These are phyloP conservation scores for Eucalyptus pumila DNA, from an alignment of 345 rosid species.

Conservation along the genomic window DNA sequence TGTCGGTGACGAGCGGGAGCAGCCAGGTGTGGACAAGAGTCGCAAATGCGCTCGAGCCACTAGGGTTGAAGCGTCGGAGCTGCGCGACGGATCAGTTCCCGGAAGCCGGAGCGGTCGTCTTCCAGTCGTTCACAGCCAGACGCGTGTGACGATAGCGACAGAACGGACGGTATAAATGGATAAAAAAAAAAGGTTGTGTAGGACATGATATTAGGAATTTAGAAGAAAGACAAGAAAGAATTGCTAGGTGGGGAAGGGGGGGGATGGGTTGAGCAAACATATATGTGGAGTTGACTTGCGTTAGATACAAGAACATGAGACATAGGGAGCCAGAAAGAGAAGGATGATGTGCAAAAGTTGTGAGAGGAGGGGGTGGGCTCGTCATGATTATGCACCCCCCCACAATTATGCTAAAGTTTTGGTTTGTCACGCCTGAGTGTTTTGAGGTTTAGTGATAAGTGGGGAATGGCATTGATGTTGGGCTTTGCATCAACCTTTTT, in stretches of 20 bases:
- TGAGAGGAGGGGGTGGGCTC: constrained; percentile 9
- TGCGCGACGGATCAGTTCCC: constrained; percentile 61
- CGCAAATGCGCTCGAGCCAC: constrained; percentile 45
- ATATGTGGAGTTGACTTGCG: constrained; percentile 3
- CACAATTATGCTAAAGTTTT: constrained; percentile 37
- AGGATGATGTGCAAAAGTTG: constrained; percentile 20
- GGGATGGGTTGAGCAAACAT: neutral
- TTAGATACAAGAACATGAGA: neutral
- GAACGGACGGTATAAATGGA: neutral
- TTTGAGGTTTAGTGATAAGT: constrained; percentile 4
- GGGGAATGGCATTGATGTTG: neutral
- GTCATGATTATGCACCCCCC: constrained; percentile 92
- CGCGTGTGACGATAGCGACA: constrained; percentile 14
- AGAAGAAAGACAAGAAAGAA: neutral
- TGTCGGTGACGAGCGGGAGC: constrained; percentile 51
- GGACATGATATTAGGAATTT: neutral
- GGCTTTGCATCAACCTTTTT: neutral
- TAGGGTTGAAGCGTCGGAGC: constrained; percentile 75
- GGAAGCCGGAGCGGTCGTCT: constrained; percentile 50
- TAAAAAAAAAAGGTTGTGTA: neutral
- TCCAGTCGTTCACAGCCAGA: constrained; percentile 74
- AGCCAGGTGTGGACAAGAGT: constrained; percentile 50
- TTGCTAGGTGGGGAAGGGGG: neutral
- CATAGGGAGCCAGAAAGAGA: constrained; percentile 4
- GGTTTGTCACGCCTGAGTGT: constrained; percentile 63